These are phyloP conservation scores for Lodderomyces beijingensis DNA, from an alignment of 1,139 yeast genomes.

Conservation along the genomic window DNA sequence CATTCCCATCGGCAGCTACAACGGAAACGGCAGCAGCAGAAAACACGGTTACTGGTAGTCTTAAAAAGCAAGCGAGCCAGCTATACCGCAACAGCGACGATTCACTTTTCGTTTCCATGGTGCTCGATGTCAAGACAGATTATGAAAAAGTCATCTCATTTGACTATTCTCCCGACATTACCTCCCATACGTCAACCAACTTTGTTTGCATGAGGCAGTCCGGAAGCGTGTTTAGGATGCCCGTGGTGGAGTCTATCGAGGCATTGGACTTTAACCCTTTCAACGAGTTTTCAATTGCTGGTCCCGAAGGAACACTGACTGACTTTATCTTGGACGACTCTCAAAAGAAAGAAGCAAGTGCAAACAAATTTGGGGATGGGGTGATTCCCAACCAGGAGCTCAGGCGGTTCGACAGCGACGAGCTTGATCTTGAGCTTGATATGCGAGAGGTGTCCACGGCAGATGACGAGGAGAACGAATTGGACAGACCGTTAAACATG, in stretches of 20 bases:
- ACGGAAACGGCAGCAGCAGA: constrained; percentile 4
- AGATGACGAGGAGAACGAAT: constrained; percentile 8
- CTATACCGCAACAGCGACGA: constrained; percentile 41
- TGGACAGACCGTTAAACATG: not conserved
- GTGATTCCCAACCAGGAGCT: constrained; percentile 22
- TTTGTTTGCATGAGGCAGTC: constrained; percentile 87
- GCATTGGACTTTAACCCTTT: constrained; percentile 62
- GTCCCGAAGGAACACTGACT: constrained; percentile 54
- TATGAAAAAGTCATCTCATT: constrained; percentile 80
- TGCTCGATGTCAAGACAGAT: constrained; percentile 70
- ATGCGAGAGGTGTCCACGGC: constrained; percentile 17
- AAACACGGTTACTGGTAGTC: constrained; percentile 18
- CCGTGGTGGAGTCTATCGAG: constrained; percentile 64
- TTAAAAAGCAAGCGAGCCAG: constrained; percentile 33
- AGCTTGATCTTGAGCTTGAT: constrained; percentile 21
- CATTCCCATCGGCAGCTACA: constrained; percentile 2
- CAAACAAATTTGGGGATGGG: constrained; percentile 14
- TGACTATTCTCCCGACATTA: constrained; percentile 66
- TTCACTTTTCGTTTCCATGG: constrained; percentile 69
- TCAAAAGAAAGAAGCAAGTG: constrained; percentile 4
- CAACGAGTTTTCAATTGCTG: constrained; percentile 66
- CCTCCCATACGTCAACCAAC: constrained; percentile 43
- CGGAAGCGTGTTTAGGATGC: constrained; percentile 81
- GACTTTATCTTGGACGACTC: constrained; percentile 21
- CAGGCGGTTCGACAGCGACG: constrained; percentile 15